Percentiles rank a stretch among this genome's conserved stretches.
Conservation (phyloP, 805 yeast species). For the Pichia occidentalis region DNA sequence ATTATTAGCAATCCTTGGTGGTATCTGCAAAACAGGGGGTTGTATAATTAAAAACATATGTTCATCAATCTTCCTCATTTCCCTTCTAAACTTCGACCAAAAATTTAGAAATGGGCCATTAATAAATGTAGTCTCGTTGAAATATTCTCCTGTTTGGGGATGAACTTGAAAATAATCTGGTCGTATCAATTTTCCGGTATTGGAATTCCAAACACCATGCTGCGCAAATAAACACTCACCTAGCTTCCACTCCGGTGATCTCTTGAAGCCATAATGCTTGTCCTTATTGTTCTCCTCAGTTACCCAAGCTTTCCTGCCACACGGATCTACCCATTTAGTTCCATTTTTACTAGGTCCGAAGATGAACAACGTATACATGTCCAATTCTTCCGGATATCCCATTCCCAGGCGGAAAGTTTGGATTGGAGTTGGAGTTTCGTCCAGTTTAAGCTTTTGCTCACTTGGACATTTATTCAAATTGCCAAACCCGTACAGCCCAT, state of each 20-base stretch:
- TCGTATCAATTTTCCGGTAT: constrained; percentile 33
- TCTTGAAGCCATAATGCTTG: constrained; percentile 59
- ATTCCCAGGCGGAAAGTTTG: constrained; percentile 71
- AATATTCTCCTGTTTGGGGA: constrained; percentile 32
- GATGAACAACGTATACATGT: constrained; percentile 59
- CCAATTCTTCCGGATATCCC: constrained; percentile 68
- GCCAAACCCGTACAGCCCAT: constrained; percentile 62
- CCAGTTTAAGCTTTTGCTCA: constrained; percentile 61
- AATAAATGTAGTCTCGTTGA: constrained; percentile 51
- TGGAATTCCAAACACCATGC: constrained; percentile 67
- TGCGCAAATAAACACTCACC: constrained; percentile 80
- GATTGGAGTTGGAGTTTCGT: constrained; percentile 77
- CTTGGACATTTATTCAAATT: constrained; percentile 51
- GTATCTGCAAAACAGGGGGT: constrained; percentile 73
- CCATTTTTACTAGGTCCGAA: constrained; percentile 74
- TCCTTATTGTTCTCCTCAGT: constrained; percentile 44
- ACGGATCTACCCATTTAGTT: constrained; percentile 51
- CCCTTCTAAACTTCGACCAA: constrained; percentile 43
- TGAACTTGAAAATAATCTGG: constrained; percentile 47
- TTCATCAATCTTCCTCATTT: constrained; percentile 40
- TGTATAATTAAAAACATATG: constrained; percentile 59
- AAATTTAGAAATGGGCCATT: constrained; percentile 61
- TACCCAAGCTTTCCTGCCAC: constrained; percentile 68
- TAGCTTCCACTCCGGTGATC: constrained; percentile 57
- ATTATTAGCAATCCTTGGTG: constrained; percentile 57